Percentiles rank a stretch among this genome's conserved stretches.
Evolutionary conservation across 2,329 filamentous ascomycete species (phyloP).

Genomic region (Hypoxylon sp.): DNA sequence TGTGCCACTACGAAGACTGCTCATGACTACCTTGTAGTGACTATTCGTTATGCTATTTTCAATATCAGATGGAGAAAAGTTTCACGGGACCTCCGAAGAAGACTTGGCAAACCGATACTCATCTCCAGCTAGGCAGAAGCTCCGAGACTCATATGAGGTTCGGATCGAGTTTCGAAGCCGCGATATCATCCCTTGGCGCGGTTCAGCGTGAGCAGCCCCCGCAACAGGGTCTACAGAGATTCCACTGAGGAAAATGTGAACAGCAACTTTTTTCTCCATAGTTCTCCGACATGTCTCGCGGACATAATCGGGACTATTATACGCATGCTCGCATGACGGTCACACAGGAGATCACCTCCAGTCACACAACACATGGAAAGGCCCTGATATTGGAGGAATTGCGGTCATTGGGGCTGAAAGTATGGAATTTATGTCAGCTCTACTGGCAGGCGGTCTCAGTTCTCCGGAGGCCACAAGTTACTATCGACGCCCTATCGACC

Average conservation of each 20-base stretch:
- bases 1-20: neutral
- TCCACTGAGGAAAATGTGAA: neutral
- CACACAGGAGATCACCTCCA: conserved; percentile 3
- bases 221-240: neutral
- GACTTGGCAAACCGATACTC: neutral
- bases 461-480: neutral
- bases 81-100: conserved; percentile 1
- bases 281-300: conserved; percentile 35
- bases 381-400: neutral
- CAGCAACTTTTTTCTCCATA: neutral
- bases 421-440: neutral
- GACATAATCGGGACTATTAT: conserved; percentile 34
- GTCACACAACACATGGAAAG: conserved; percentile 8
- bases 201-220: neutral
- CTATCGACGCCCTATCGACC: neutral
- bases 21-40: neutral
- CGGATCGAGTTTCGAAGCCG: neutral
- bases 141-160: conserved; percentile 13
- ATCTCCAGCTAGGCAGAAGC: neutral
- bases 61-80: conserved; percentile 6
- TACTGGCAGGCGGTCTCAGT: neutral
- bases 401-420: neutral
- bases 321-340: conserved; percentile 24
- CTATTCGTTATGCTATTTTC: neutral
- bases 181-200: neutral